Conservation (phyloP, 768 basidiomycete genomes). For the Hirschioporus abietinus region DNA sequence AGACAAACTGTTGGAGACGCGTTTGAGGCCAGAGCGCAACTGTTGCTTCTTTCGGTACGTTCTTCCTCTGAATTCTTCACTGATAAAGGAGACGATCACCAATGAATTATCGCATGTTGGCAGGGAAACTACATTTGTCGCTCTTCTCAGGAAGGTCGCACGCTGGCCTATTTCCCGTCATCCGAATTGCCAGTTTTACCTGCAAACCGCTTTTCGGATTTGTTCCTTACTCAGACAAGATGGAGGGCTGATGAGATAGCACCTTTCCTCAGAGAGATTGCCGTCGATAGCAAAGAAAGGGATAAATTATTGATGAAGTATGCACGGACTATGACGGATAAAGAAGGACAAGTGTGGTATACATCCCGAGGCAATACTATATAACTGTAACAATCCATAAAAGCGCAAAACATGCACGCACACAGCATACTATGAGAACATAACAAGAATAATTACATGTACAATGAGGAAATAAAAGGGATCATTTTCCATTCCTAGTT, state of each 20-base stretch:
- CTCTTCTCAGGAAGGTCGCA: conserved; percentile 38
- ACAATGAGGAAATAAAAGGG: not conserved
- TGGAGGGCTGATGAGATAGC: conserved; percentile 79
- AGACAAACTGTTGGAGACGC: conserved; percentile 69
- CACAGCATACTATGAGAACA: too few species aligned
- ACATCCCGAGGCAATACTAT: conserved; percentile 45
- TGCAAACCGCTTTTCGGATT: conserved; percentile 74
- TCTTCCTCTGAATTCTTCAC: conserved; percentile 9
- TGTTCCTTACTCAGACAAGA: conserved; percentile 74
- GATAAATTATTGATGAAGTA: conserved; percentile 87
- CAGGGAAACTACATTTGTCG: conserved; percentile 65
- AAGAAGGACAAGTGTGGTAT: conserved; percentile 61
- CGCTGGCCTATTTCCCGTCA: conserved; percentile 69
- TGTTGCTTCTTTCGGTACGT: conserved; percentile 66
- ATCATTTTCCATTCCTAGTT: conserved; percentile 27
- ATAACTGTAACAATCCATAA: conserved; percentile 6
- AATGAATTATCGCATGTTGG: conserved; percentile 1
- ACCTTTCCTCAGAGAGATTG: conserved; percentile 79
- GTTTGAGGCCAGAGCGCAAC: conserved; percentile 56
- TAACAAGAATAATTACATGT: not conserved
- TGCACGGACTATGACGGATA: conserved; percentile 69
- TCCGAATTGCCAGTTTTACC: conserved; percentile 73
- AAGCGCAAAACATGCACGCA: not conserved
- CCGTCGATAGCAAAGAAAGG: conserved; percentile 77
- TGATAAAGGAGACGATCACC: not conserved